These are phyloP conservation scores for Cystoderma amianthinum DNA, from an alignment of 768 basidiomycete species.

Conservation along the genomic window DNA sequence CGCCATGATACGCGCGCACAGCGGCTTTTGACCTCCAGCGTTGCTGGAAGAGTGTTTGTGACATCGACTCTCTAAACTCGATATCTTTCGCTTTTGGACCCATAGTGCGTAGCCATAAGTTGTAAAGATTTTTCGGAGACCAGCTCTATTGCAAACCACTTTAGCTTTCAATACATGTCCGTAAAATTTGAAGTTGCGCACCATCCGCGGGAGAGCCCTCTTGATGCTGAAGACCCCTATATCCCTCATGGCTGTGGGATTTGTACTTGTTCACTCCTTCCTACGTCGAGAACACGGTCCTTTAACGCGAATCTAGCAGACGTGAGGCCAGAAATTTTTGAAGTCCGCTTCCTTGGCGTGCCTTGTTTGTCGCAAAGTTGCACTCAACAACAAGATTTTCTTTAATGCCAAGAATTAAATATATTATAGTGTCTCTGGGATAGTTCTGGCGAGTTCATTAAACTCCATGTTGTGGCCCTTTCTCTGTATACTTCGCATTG, in stretches of 20 bases:
- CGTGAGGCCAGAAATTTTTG: neutral
- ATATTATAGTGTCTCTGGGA: neutral
- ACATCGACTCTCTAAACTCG: slow-evolving; percentile 45
- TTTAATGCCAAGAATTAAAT: neutral
- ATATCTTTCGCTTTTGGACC: slow-evolving; percentile 42
- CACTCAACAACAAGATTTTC: too few relatives aligned
- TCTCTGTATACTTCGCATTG: too few relatives aligned
- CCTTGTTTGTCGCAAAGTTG: neutral
- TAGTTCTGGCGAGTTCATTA: neutral
- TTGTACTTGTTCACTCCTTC: neutral
- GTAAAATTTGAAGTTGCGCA: slow-evolving; percentile 18
- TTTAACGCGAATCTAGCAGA: neutral
- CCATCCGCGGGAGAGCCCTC: slow-evolving; percentile 78
- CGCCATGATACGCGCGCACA: slow-evolving; percentile 91
- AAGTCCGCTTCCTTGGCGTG: slow-evolving; percentile 1
- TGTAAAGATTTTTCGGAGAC: slow-evolving; percentile 84
- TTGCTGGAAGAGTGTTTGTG: slow-evolving; percentile 77
- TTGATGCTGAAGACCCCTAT: slow-evolving; percentile 25
- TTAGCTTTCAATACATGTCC: neutral
- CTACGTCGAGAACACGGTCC: neutral
- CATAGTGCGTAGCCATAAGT: slow-evolving; percentile 73
- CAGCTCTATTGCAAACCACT: slow-evolving; percentile 56
- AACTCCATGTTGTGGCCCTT: too few relatives aligned
- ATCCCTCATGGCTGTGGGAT: slow-evolving; percentile 27
- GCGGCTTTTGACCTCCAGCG: slow-evolving; percentile 86